Evolutionary conservation across 352 stramenopile genomes (phyloP).

Genomic region (Pythium coloratum): DNA sequence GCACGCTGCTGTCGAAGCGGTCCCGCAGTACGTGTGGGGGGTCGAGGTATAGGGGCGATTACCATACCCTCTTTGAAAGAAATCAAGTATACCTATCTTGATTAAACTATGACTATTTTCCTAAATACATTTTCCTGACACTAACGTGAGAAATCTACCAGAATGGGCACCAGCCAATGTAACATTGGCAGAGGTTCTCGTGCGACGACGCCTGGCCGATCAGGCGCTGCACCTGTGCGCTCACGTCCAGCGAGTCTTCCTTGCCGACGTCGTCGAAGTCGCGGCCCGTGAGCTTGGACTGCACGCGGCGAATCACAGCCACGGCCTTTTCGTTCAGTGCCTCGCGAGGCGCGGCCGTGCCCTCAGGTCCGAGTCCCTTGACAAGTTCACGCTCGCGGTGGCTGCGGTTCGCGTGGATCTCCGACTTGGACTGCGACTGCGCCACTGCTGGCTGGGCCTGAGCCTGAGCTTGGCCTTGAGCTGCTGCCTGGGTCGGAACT

Average conservation of each 20-base stretch:
- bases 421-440: constrained; percentile 53
- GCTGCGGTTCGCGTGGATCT: constrained; percentile 72
- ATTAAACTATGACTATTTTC: not conserved
- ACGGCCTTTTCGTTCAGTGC: constrained; percentile 96
- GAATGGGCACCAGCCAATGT: constrained; percentile 98
- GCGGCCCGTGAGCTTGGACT: constrained; percentile 98
- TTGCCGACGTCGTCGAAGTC: constrained; percentile 91
- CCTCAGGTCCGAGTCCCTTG: constrained; percentile 76
- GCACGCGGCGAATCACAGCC: constrained; percentile 97
- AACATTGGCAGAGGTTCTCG: constrained; percentile 99
- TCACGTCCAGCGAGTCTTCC: constrained; percentile 70
- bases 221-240: constrained; percentile 93
- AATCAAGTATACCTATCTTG: not conserved
- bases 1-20: too few relatives aligned
- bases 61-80: too few relatives aligned
- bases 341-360: constrained; percentile 73
- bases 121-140: not conserved
- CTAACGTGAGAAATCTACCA: constrained; percentile 41
- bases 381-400: constrained; percentile 83
- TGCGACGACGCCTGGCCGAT: constrained; percentile 98
- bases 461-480: constrained; percentile 12
- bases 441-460: constrained; percentile 32
- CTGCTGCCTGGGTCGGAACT: not conserved
- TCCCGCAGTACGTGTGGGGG: too few relatives aligned
- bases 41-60: too few relatives aligned